These are phyloP conservation scores for Endothia cerciana DNA, from an alignment of 2,329 filamentous ascomycete genomes.

Conservation along the genomic window DNA sequence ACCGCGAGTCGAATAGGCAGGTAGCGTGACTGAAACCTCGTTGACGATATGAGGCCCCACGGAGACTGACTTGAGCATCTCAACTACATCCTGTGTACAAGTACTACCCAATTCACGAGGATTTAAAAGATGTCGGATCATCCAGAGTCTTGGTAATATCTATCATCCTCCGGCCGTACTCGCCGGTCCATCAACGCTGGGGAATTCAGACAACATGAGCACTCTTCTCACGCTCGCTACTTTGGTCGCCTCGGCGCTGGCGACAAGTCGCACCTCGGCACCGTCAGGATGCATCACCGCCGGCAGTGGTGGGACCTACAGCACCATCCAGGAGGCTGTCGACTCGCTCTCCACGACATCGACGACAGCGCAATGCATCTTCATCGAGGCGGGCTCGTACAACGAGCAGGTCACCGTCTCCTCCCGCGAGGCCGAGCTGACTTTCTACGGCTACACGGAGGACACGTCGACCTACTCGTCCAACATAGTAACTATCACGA, in stretches of 20 bases:
- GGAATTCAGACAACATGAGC: slow-evolving; percentile 22
- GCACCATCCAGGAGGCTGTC: slow-evolving; percentile 59
- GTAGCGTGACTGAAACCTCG: slow-evolving; percentile 5
- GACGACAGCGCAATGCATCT: slow-evolving; percentile 59
- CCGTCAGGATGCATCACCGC: slow-evolving; percentile 58
- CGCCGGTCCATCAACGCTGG: too few species aligned
- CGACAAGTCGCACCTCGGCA: slow-evolving; percentile 41
- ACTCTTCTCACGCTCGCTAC: slow-evolving; percentile 17
- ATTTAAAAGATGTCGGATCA: neutral
- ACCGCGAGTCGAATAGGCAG: neutral
- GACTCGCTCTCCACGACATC: slow-evolving; percentile 58
- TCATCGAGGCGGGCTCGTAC: slow-evolving; percentile 65
- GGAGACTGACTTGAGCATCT: neutral
- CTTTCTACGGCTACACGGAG: slow-evolving; percentile 58
- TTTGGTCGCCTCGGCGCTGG: slow-evolving; percentile 32
- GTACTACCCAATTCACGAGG: neutral
- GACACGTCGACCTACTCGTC: slow-evolving; percentile 54
- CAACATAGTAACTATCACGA: slow-evolving; percentile 61
- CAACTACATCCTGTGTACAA: neutral
- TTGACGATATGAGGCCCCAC: neutral
- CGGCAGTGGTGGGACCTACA: slow-evolving; percentile 41
- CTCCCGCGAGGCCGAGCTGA: slow-evolving; percentile 51
- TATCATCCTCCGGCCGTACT: neutral
- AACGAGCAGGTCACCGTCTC: slow-evolving; percentile 62
- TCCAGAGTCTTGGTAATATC: neutral